A percentile compares a stretch with the other conserved stretches of the same genome.
Evolutionary conservation across 371 early-diverging fungal genomes (phyloP).

Genomic region (Batrachochytrium dendrobatidis): DNA sequence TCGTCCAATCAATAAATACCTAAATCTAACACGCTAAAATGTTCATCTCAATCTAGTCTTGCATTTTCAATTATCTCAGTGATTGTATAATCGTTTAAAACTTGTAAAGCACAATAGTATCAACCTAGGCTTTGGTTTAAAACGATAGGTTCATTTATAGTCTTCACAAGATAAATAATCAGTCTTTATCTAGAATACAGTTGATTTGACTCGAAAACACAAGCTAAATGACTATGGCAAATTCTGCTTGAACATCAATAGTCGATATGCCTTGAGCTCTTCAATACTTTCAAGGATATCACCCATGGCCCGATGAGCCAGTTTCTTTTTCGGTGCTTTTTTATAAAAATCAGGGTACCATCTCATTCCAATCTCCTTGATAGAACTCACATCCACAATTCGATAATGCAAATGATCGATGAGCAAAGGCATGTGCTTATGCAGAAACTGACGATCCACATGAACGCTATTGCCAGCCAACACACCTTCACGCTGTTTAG

Average conservation of each 20-base stretch:
- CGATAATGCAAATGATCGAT: constrained; percentile 80
- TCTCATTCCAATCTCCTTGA: constrained; percentile 78
- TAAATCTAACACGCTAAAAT: too few relatives aligned
- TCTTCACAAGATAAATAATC: too few relatives aligned
- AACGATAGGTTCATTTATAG: too few relatives aligned
- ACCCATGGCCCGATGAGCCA: constrained; percentile 65
- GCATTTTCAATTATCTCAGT: too few relatives aligned
- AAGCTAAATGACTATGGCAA: background rate
- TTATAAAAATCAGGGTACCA: constrained; percentile 55
- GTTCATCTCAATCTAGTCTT: too few relatives aligned
- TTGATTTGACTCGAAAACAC: background rate
- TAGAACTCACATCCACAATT: constrained; percentile 73
- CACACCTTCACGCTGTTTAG: constrained; percentile 50
- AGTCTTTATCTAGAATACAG: too few relatives aligned
- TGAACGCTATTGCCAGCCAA: constrained; percentile 91
- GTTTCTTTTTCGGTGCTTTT: constrained; percentile 48
- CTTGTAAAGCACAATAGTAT: too few relatives aligned
- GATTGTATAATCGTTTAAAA: too few relatives aligned
- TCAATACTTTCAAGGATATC: constrained; percentile 87
- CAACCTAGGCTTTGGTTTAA: too few relatives aligned
- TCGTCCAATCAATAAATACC: too few relatives aligned
- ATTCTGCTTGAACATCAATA: constrained; percentile 20
- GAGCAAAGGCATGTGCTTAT: constrained; percentile 72
- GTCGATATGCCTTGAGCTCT: constrained; percentile 71
- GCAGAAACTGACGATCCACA: constrained; percentile 76